Evolutionary conservation across 148 eudicot genomes (phyloP).

Genomic region (Euryodendron excelsum): DNA sequence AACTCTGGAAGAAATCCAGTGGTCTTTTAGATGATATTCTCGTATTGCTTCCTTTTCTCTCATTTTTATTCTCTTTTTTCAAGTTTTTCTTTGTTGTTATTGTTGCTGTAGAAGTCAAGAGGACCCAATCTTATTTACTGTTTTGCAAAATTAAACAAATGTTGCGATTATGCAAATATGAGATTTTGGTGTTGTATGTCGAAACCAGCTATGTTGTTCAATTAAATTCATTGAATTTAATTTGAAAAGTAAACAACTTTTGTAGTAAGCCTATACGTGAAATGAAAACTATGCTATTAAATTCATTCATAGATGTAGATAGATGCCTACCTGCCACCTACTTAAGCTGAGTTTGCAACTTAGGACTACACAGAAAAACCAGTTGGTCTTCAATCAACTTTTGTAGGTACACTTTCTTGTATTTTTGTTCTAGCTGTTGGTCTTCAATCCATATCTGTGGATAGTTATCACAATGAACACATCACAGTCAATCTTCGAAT

Average conservation of each 20-base stretch:
- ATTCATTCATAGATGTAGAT: too few relatives aligned
- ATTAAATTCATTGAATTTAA: background rate
- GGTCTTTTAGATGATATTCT: constrained; percentile 41
- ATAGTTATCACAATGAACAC: too few relatives aligned
- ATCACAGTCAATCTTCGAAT: too few relatives aligned
- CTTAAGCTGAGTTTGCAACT: too few relatives aligned
- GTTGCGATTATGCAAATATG: background rate
- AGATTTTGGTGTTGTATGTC: background rate
- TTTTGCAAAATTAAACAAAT: background rate
- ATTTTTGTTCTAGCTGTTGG: too few relatives aligned
- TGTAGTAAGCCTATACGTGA: background rate
- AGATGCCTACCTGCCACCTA: too few relatives aligned
- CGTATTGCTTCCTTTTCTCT: background rate
- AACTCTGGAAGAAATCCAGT: constrained; percentile 55
- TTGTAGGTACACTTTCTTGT: too few relatives aligned
- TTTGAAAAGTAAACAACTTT: background rate
- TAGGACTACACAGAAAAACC: too few relatives aligned
- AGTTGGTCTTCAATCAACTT: too few relatives aligned
- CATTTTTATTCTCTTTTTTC: background rate
- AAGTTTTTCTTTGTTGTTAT: background rate
- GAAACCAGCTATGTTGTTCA: background rate
- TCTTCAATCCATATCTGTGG: too few relatives aligned
- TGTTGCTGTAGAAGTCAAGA: background rate
- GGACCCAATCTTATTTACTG: background rate
- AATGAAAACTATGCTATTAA: background rate